These are phyloP conservation scores for Euphorbia peplus DNA, from an alignment of 345 rosid species.

Conservation along the genomic window DNA sequence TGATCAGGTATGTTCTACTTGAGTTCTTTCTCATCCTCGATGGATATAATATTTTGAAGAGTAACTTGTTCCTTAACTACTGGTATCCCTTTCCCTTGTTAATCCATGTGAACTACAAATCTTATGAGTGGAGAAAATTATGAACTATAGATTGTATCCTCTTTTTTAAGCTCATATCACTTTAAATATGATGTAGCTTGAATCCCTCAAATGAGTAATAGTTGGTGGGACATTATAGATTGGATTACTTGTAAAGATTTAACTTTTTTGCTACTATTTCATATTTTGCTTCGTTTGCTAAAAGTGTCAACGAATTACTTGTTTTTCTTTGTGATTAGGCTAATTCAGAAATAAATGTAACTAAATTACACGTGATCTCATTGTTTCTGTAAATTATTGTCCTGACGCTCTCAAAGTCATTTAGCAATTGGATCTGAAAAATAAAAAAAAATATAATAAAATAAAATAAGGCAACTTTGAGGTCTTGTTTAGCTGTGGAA, in stretches of 20 bases:
- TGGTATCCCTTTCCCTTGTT: not conserved
- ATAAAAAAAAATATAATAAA: too few relatives aligned
- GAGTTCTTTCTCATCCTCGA: not conserved
- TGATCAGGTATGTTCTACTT: slow-evolving; percentile 57
- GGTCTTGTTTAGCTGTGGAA: too few relatives aligned
- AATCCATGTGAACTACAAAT: not conserved
- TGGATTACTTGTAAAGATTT: not conserved
- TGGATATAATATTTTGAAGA: not conserved
- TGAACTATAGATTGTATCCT: not conserved
- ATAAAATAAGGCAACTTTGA: too few relatives aligned
- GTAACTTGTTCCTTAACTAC: not conserved
- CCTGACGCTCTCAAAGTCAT: not conserved
- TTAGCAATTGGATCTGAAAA: not conserved
- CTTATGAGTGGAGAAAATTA: not conserved
- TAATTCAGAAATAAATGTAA: not conserved
- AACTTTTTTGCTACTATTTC: not conserved
- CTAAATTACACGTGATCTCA: not conserved
- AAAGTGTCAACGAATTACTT: not conserved
- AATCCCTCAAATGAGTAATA: not conserved
- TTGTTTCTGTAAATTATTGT: too few relatives aligned
- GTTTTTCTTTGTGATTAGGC: not conserved
- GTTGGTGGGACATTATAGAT: not conserved
- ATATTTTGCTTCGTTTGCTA: not conserved
- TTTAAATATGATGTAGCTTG: not conserved
- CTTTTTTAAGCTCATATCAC: not conserved